These are phyloP conservation scores for Sphaerulina populicola DNA, from an alignment of 2,329 filamentous ascomycete species.

Conservation along the genomic window DNA sequence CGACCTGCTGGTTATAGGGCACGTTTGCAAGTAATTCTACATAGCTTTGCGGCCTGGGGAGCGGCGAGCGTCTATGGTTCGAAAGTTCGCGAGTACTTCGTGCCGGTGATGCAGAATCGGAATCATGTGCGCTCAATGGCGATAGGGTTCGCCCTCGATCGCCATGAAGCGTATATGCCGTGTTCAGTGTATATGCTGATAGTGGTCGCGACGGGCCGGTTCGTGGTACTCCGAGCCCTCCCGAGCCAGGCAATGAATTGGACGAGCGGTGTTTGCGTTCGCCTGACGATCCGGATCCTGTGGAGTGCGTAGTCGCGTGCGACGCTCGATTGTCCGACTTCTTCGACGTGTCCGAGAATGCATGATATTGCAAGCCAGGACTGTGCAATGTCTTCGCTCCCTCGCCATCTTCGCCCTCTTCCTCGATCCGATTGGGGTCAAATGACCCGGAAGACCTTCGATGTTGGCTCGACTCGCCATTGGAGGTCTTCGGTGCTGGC, in stretches of 20 bases:
- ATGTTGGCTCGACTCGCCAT: slow-evolving; percentile 14
- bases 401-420: slow-evolving; percentile 21
- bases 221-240: slow-evolving; percentile 36
- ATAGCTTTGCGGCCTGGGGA: slow-evolving; percentile 51
- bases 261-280: slow-evolving; percentile 15
- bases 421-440: slow-evolving; percentile 22
- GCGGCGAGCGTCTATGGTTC: slow-evolving; percentile 48
- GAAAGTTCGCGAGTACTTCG: slow-evolving; percentile 44
- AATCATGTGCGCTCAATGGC: slow-evolving; percentile 40
- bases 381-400: slow-evolving; percentile 29
- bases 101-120: slow-evolving; percentile 34
- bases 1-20: slow-evolving; percentile 73
- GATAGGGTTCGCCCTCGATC: slow-evolving; percentile 59
- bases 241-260: slow-evolving; percentile 27
- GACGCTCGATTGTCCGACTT: slow-evolving; percentile 26
- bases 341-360: slow-evolving; percentile 35
- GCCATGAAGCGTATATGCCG: slow-evolving; percentile 65
- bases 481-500: not conserved
- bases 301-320: slow-evolving; percentile 28
- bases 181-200: slow-evolving; percentile 62
- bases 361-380: slow-evolving; percentile 45
- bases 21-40: slow-evolving; percentile 53
- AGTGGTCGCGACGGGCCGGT: slow-evolving; percentile 48
- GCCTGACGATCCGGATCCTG: slow-evolving; percentile 26
- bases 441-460: slow-evolving; percentile 18